Base-by-base conservation (phyloP, 305 asterid genomes). In the Euphrasia arctica region DNA sequence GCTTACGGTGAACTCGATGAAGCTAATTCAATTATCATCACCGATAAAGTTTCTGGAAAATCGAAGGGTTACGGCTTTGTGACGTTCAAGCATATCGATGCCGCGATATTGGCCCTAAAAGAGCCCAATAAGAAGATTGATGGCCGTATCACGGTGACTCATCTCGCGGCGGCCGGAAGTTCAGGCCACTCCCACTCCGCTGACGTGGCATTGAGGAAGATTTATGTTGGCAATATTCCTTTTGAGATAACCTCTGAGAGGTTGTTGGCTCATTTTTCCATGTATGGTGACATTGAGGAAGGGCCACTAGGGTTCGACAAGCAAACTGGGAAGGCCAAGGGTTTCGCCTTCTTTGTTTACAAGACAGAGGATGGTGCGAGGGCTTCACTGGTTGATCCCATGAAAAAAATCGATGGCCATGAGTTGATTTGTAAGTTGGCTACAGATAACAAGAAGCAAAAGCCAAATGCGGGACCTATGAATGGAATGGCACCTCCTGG, bases 231-330 rank as follows among this genome's bases (percentile, higher is more conserved):
- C 62, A 88, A 90, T 80, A 79, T 93, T 70, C 98, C 98, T 0
- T 93, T 93, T 62, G 98, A 93, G 78, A 90, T 92, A 59, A 52
- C 86, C 1, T 85, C 92, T 0, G 98, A 92, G 78, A 81, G 90
- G 74, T 49, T 92, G 65, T 73, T 92, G 84, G 60, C 75, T 57
- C 86, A 82, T 41, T 93, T 93, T 59, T 75, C 97, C 0, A 84
- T 70, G 72, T 93, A 76, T 39, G 97, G 98, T 39, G 98, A 93
- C 71, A 90, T 93, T 67, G 98, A 93, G 83, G 98, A 93, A 70
- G 98, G 98, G 58, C 98, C 96, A 0, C 62, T 93, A 58, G 98
- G 98, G 63, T 93, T 93, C 66, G 98, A 93, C 75, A 93, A 93
- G 82, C 98, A 93, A 85, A 79, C 90, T 54, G 98, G 98, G 4